Evolutionary conservation across 2,329 filamentous ascomycete species (phyloP), one percentile per base, ranked within the genome.

Genomic region (Monascus ruber): DNA sequence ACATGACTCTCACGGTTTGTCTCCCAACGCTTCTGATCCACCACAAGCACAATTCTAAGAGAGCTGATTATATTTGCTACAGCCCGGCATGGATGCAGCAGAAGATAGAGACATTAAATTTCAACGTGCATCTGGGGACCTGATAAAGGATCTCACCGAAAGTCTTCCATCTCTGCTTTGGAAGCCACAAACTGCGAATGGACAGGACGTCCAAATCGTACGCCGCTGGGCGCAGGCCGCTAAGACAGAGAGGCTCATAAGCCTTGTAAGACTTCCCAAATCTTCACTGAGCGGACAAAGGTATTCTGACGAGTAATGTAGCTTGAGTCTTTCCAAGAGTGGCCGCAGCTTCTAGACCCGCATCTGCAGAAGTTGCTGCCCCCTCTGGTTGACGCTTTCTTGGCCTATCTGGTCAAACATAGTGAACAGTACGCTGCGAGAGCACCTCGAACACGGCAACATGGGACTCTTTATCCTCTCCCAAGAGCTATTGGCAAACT

Each of bases 261-360:
- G 47, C 25, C 56, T 66, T 43, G 63, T 66, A 59, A 54, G 63
- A 40, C 46, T 24, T 6, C 6, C 5, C 33, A 25, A 24, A 11
- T 43, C 11, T 35, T 43, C 11, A 35, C 36, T 33, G 44, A 45
- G 26, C 35, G 17, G 42, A 44, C 42, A 40, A 37, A 54, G 31
- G 46, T 41, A 26, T 39, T 36, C 46, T 55, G 34, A 47, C 44
- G 6, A 9, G 32, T 10, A 24, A 11, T 40, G 45, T 42, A 69
- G 68, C 76, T 98, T 36, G 87, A 95, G 50, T 79, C 83, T 2
- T 98, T 96, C 51, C 89, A 96, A 70, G 88, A 95, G 68, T 81
- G 93, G 48, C 91, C 91, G 11, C 91, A 98, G 59, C 73, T 96
- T 31, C 74, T 98, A 25, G 91, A 98, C 63, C 77, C 85, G 6